These are phyloP conservation scores for Luvunga scandens DNA, from an alignment of 345 rosid species.

Conservation along the genomic window DNA sequence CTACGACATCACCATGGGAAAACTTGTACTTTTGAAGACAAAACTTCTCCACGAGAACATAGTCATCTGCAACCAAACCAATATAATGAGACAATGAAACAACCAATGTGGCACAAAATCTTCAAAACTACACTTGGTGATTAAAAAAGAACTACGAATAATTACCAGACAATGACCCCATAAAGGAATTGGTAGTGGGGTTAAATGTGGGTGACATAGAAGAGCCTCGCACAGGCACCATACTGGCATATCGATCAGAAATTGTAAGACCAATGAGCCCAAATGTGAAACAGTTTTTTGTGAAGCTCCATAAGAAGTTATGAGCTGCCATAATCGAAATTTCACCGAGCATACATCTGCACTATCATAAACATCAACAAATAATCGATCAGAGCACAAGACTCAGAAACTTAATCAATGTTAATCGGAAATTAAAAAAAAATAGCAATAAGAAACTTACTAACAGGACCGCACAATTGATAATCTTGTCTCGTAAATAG, in stretches of 20 bases:
- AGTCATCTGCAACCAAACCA: constrained; percentile 63
- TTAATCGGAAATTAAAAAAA: no score
- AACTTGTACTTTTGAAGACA: constrained; percentile 76
- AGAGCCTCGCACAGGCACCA: constrained; percentile 55
- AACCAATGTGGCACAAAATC: constrained; percentile 1
- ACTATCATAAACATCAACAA: no score
- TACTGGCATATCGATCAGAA: constrained; percentile 61
- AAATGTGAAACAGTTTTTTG: constrained; percentile 50
- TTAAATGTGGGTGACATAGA: constrained; percentile 89
- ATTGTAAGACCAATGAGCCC: constrained; percentile 64
- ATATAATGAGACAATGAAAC: constrained; percentile 11
- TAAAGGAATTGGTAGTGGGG: constrained; percentile 35
- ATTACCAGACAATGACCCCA: constrained; percentile 29
- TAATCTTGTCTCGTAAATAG: no score
- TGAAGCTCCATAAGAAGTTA: constrained; percentile 41
- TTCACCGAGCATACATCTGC: constrained; percentile 9
- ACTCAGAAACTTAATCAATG: no score
- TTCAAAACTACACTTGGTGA: not conserved
- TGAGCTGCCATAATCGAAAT: constrained; percentile 45
- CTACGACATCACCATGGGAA: constrained; percentile 73
- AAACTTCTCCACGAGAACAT: constrained; percentile 71
- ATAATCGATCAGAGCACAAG: no score
- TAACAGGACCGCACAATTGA: no score
- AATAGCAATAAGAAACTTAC: no score
- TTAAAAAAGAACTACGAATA: not conserved